Base-by-base conservation (phyloP, 331 rosid genomes). In the Pyracantha coccinea region DNA sequence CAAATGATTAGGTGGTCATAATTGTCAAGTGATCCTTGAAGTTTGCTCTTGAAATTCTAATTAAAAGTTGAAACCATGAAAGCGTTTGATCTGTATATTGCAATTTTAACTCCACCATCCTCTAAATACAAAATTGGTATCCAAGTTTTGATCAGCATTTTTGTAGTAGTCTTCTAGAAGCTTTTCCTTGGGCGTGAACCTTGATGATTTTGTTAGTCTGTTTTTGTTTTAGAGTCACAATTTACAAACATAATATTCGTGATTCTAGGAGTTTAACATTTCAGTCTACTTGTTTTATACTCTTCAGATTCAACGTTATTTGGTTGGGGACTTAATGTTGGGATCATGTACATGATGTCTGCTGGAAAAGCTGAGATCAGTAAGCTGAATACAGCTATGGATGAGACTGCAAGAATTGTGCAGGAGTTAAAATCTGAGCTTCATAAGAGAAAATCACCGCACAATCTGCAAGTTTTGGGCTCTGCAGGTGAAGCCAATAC, bases 271-370 rank as follows among this genome's bases (percentile, higher is more conserved):
- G 61, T 57, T 69, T 24, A 16, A 35, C 57, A 61, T 47, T 27
- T 77, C 45, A 65, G 53, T 62, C 71, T 59, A 64, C 57, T 59
- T 73, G 54, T 20, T 24, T 47, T 75, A 10, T 63, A 12, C 72
- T 41, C 7, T 78, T 61, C 76, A 89, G 92, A 82, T 78, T 76
- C 78, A 66, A 75, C 89, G 65, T 73, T 84, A 55, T 87, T 91
- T 80, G 80, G 75, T 17, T 86, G 84, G 88, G 97, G 92, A 64
- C 88, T 91, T 79, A 82, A 93, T 58, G 82, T 88, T 77, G 92
- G 95, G 52, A 83, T 89, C 28, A 86, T 86, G 89, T 84, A 77
- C 81, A 80, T 86, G 92, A 84, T 91, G 90, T 87, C 91, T 53
- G 80, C 86, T 29, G 89, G 93, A 69, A 86, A 83, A 80, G 66